Base-by-base conservation (phyloP, 371 early-diverging fungal species). In the Mortierella sp. region DNA sequence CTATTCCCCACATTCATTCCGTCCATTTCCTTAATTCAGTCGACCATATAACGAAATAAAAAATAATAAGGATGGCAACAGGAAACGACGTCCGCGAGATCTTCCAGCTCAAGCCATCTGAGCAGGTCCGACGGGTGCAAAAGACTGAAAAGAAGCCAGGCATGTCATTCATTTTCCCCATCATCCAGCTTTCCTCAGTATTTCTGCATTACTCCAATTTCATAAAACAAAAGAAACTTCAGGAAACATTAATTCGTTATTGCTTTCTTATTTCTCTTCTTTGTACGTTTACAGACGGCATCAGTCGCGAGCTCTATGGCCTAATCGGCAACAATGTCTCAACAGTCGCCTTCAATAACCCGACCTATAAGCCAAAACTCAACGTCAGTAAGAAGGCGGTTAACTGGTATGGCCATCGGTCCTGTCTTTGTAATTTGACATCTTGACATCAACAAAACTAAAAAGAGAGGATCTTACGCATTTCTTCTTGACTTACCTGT, bases 1-100 rank as follows among this genome's bases (percentile, higher is more conserved):
- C 37, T 7, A 1, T 34, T 14, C 37, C 37, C 14, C 37, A 14
- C 37, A 2, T 34, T 34, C 37, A 34, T 34, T 34, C 37, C 1
- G 2, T 34, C 37, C 37, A 34, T 34, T 34, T 14, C 37, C 39
- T 39, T 39, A 39, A 39, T 39, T 5, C 39, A 6, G 17, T 30
- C 28, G 27, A 43, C 26, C 44, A 7, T 14, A n/a, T 27, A 6
- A n/a, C 47, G n/a, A n/a, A n/a, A 32, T n/a, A 32, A n/a, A 21
- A 27, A 46, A 28, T 15, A 6, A n/a, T 27, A 24, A 23, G 37
- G 39, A 76, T 76, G 76, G 76, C 76, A 75, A 86, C 85, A 57
- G 83, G 87, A 56, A 86, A 82, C 58, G 90, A 90, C 60, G 83
- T 90, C 60, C 85, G 89, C 24, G 90, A 90, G 64, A 90, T 90